These are phyloP conservation scores for Geosiphon pyriformis DNA, from an alignment of 192 early-diverging fungal species.

Conservation along the genomic window DNA sequence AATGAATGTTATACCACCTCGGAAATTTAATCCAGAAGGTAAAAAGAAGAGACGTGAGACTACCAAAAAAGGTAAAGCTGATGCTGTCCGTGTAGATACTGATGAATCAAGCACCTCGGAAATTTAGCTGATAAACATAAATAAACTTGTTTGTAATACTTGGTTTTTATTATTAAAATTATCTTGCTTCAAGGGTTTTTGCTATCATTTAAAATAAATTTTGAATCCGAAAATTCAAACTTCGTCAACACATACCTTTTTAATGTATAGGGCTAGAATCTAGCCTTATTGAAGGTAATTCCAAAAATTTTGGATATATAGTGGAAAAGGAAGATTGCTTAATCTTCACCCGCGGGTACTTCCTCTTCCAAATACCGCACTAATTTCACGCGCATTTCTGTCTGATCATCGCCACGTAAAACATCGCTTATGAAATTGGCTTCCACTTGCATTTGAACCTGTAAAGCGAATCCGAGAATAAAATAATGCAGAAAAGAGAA, in stretches of 20 bases:
- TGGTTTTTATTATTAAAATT: not conserved
- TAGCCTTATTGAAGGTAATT: no score
- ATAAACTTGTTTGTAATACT: no score
- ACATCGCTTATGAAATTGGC: conserved; percentile 77
- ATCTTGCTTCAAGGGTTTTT: not conserved
- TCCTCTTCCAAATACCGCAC: conserved; percentile 91
- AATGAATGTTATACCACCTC: conserved; percentile 82
- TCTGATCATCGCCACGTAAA: conserved; percentile 79
- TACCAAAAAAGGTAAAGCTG: not conserved
- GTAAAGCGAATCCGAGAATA: conserved; percentile 12
- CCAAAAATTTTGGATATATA: no score
- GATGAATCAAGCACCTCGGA: not conserved
- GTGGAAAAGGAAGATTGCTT: conserved; percentile 1
- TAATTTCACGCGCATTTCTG: conserved; percentile 90
- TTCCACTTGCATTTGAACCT: conserved; percentile 86
- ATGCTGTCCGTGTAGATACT: not conserved
- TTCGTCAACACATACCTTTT: no score
- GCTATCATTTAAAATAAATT: no score
- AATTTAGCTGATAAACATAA: not conserved
- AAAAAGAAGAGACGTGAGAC: conserved; percentile 3
- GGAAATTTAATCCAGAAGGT: conserved; percentile 58
- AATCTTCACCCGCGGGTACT: conserved; percentile 88
- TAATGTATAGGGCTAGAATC: no score
- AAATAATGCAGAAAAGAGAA: not conserved
- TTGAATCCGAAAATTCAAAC: no score